A percentile compares a stretch with the other conserved stretches of the same genome.
Evolutionary conservation across 1,139 yeast species (phyloP).

Genomic region (Trichomonascaceae sp.): DNA sequence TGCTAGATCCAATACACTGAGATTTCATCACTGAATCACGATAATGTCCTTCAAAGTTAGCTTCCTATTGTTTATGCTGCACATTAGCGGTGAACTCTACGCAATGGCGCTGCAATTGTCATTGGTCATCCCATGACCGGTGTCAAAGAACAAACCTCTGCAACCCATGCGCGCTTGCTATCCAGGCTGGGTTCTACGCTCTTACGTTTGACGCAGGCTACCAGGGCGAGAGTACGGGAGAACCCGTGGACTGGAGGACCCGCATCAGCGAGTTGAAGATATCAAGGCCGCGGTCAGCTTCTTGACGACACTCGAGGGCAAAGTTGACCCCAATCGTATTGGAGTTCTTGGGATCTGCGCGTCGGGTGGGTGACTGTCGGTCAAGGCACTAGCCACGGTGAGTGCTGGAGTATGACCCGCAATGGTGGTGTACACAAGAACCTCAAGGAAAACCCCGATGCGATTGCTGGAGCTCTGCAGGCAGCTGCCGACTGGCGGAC

Average conservation of each 20-base stretch:
- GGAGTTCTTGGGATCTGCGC: background rate
- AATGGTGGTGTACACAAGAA: background rate
- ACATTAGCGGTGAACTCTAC: too few relatives aligned
- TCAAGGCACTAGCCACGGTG: conserved; percentile 1
- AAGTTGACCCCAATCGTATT: background rate
- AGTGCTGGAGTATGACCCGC: background rate
- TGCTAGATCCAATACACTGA: too few relatives aligned
- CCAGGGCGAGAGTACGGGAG: conserved; percentile 11
- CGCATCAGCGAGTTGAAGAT: conserved; percentile 9
- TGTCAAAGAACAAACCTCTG: background rate
- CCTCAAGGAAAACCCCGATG: background rate
- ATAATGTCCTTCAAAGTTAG: too few relatives aligned
- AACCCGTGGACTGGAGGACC: conserved; percentile 9
- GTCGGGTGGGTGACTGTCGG: background rate
- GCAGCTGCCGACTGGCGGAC: background rate
- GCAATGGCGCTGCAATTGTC: background rate
- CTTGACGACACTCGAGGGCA: background rate
- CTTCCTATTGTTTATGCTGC: too few relatives aligned
- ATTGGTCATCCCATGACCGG: background rate
- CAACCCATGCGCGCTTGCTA: background rate
- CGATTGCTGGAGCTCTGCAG: too few relatives aligned
- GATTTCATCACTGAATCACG: too few relatives aligned
- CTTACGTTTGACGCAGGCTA: conserved; percentile 10
- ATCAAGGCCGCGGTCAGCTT: conserved; percentile 7
- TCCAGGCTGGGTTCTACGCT: conserved; percentile 6